phyloP scores from a whole-genome alignment of 495 filamentous ascomycete species.

The Immersiella caudata region DNA sequence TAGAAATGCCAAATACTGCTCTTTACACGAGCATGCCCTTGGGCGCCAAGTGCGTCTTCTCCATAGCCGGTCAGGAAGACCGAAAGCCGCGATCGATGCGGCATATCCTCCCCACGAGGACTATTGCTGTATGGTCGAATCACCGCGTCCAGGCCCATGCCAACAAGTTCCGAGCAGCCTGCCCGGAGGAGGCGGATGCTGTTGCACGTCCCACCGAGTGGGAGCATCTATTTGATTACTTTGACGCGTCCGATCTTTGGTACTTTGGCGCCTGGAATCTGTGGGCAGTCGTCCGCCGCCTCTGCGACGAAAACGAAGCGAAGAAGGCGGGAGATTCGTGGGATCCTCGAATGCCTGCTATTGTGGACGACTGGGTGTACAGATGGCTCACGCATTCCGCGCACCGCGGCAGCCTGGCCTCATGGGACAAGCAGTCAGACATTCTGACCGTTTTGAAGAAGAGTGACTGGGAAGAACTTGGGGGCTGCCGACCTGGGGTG shows the following conservation, averaged over 20 bases:
- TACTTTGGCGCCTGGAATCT: conserved; percentile 50
- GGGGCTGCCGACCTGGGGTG: not conserved
- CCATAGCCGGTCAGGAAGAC: conserved; percentile 31
- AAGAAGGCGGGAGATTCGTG: not conserved
- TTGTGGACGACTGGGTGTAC: conserved; percentile 29
- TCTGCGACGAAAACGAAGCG: conserved; percentile 38
- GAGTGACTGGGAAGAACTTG: conserved; percentile 14
- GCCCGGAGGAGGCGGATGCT: conserved; percentile 36
- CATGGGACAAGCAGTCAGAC: conserved; percentile 31
- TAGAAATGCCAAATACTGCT: conserved; percentile 17
- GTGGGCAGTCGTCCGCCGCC: conserved; percentile 36
- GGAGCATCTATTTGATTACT: conserved; percentile 53
- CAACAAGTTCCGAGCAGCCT: conserved; percentile 32
- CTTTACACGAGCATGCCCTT: conserved; percentile 39
- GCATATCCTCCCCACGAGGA: conserved; percentile 31
- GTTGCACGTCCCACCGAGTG: conserved; percentile 30
- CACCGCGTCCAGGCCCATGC: conserved; percentile 24
- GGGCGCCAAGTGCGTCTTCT: conserved; percentile 39
- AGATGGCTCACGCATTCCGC: conserved; percentile 22
- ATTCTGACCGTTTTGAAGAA: conserved; percentile 29
- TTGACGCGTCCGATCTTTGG: conserved; percentile 55
- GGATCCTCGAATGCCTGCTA: not conserved
- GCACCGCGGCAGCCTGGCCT: conserved; percentile 26
- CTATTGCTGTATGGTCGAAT: conserved; percentile 24
- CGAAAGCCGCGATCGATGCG: conserved; percentile 29